Conservation (phyloP, 2,329 filamentous ascomycete species). For the Hirsutella minnesotensis region DNA sequence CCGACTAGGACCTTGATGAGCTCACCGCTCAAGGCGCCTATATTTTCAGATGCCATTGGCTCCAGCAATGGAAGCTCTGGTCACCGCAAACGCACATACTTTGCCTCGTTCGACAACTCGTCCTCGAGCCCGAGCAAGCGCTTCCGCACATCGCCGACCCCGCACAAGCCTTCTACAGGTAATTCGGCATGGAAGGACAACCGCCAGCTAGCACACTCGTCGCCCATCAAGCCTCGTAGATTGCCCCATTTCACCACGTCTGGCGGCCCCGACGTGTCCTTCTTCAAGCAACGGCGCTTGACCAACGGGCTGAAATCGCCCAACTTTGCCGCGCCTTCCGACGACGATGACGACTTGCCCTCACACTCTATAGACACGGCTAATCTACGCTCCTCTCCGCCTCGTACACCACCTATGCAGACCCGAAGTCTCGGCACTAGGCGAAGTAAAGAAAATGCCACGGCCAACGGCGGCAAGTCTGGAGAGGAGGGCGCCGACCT, state of each 20-base stretch:
- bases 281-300: slow-evolving; percentile 61
- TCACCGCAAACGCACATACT: slow-evolving; percentile 52
- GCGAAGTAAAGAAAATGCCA: slow-evolving; percentile 35
- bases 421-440: slow-evolving; percentile 34
- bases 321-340: slow-evolving; percentile 51
- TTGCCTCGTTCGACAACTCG: slow-evolving; percentile 43
- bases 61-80: slow-evolving; percentile 57
- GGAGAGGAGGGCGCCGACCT: slow-evolving; percentile 75
- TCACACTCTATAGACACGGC: slow-evolving; percentile 59
- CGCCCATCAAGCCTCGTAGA: slow-evolving; percentile 67
- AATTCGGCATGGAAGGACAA: slow-evolving; percentile 63
- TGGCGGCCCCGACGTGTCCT: slow-evolving; percentile 62
- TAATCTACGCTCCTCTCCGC: slow-evolving; percentile 65
- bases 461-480: slow-evolving; percentile 38
- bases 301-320: slow-evolving; percentile 49
- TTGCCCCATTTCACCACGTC: slow-evolving; percentile 64
- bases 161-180: slow-evolving; percentile 43
- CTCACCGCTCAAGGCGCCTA: slow-evolving; percentile 69
- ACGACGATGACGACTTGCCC: slow-evolving; percentile 81
- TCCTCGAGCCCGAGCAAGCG: slow-evolving; percentile 55
- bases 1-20: slow-evolving; percentile 61
- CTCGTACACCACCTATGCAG: slow-evolving; percentile 66
- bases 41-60: slow-evolving; percentile 74
- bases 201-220: slow-evolving; percentile 72
- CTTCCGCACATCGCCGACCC: slow-evolving; percentile 49